Conservation (phyloP, 208 protist species). For the Trichomonas gallinae region DNA sequence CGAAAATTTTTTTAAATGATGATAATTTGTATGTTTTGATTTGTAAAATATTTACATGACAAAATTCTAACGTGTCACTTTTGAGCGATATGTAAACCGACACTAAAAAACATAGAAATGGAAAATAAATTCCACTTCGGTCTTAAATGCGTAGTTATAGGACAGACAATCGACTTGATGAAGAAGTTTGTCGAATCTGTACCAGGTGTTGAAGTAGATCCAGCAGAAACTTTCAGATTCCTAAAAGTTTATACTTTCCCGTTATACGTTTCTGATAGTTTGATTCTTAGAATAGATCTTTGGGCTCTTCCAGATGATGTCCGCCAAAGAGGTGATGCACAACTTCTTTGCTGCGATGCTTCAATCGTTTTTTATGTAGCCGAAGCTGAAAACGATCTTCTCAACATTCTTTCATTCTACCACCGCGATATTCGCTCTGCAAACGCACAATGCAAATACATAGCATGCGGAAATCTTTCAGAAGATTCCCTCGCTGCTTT, state of each 20-base stretch:
- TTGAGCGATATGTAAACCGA: background rate
- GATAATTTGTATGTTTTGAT: too few species aligned
- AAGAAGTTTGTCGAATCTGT: background rate
- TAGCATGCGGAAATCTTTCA: background rate
- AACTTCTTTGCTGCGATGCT: constrained; percentile 16
- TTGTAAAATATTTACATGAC: too few species aligned
- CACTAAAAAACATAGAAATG: background rate
- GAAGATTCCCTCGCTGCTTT: background rate
- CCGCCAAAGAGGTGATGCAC: background rate
- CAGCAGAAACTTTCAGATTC: background rate
- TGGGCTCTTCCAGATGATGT: constrained; percentile 18
- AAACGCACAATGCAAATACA: background rate
- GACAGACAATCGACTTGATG: background rate
- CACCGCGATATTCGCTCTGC: background rate
- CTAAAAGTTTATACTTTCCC: constrained; percentile 1
- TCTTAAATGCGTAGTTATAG: background rate
- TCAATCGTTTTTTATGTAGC: constrained; percentile 11
- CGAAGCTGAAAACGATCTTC: background rate
- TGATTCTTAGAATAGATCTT: background rate
- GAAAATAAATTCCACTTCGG: background rate
- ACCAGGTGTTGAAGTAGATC: background rate
- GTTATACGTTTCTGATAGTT: background rate
- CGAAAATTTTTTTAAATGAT: too few species aligned
- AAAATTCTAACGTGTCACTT: too few species aligned
- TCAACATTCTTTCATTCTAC: background rate